These are phyloP conservation scores for Periconia digitata DNA, from an alignment of 2,329 filamentous ascomycete genomes.

Conservation along the genomic window DNA sequence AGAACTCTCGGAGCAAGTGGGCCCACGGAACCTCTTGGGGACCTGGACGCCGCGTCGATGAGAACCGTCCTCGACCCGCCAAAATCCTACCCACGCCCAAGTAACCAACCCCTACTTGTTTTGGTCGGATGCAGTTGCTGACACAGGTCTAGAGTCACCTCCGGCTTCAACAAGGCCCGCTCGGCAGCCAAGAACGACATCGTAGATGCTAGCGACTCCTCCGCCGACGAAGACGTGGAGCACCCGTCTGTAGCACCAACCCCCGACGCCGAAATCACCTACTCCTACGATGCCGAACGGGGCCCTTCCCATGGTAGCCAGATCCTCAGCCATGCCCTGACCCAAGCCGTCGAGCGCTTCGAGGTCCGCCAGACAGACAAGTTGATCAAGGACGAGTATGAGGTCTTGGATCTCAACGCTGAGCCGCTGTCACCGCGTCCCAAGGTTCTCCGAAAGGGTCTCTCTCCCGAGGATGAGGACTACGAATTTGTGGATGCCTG, in stretches of 20 bases:
- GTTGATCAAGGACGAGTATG: slow-evolving; percentile 62
- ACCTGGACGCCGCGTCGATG: slow-evolving; percentile 40
- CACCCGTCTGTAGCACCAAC: slow-evolving; percentile 48
- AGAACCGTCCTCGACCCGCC: slow-evolving; percentile 40
- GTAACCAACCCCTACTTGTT: slow-evolving; percentile 18
- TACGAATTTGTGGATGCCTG: slow-evolving; percentile 44
- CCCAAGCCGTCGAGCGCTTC: slow-evolving; percentile 60
- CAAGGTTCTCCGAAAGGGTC: slow-evolving; percentile 31
- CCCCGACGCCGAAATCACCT: slow-evolving; percentile 53
- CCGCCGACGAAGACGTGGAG: slow-evolving; percentile 49
- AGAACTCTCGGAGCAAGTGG: slow-evolving; percentile 55
- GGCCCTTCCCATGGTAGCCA: slow-evolving; percentile 58
- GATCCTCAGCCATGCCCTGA: slow-evolving; percentile 59
- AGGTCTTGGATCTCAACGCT: slow-evolving; percentile 50
- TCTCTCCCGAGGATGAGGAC: slow-evolving; percentile 42
- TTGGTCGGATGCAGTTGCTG: slow-evolving; percentile 6
- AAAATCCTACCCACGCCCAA: slow-evolving; percentile 32
- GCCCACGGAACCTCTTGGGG: slow-evolving; percentile 47
- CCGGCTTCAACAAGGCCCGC: slow-evolving; percentile 37
- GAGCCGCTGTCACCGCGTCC: slow-evolving; percentile 38
- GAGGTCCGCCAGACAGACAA: slow-evolving; percentile 63
- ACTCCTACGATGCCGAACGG: slow-evolving; percentile 56
- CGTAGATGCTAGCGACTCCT: slow-evolving; percentile 42
- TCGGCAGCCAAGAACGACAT: slow-evolving; percentile 48
- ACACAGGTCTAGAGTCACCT: slow-evolving; percentile 21